Conservation (phyloP, 805 yeast genomes). For the Pichia cabralensis region DNA sequence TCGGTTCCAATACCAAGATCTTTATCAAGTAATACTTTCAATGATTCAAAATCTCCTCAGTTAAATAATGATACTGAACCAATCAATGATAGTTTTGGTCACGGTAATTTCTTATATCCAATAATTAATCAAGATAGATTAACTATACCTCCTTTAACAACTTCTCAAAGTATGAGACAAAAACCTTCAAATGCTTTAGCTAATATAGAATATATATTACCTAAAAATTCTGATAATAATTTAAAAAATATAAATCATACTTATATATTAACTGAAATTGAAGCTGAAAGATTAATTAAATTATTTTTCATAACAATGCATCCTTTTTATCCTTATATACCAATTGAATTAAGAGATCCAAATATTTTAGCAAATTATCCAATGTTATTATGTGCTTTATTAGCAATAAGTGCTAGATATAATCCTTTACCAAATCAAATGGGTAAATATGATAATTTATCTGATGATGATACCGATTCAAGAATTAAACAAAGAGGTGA, state of each 20-base stretch:
- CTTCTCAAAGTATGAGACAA: conserved; percentile 34
- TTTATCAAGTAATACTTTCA: background rate
- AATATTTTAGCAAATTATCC: conserved; percentile 68
- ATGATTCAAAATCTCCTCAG: background rate
- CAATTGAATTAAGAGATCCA: conserved; percentile 58
- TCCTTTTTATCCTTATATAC: conserved; percentile 85
- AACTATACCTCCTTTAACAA: conserved; percentile 35
- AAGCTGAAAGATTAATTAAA: conserved; percentile 47
- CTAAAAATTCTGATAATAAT: conserved; percentile 6
- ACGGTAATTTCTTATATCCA: conserved; percentile 19
- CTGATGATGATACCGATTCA: conserved; percentile 3
- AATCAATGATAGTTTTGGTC: conserved; percentile 21
- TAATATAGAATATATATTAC: conserved; percentile 58
- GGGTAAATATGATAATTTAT: conserved; percentile 9
- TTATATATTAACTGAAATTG: conserved; percentile 45
- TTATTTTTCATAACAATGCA: conserved; percentile 71
- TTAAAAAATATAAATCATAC: background rate
- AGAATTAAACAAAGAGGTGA: conserved; percentile 8
- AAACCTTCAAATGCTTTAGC: conserved; percentile 37
- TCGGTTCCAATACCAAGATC: conserved; percentile 5
- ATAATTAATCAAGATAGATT: conserved; percentile 20
- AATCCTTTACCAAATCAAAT: conserved; percentile 42
- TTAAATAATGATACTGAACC: conserved; percentile 10
- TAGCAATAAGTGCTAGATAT: conserved; percentile 74
- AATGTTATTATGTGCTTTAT: conserved; percentile 65